Conservation (phyloP, 2,329 filamentous ascomycete genomes). For the Macroventuria anomochaeta region DNA sequence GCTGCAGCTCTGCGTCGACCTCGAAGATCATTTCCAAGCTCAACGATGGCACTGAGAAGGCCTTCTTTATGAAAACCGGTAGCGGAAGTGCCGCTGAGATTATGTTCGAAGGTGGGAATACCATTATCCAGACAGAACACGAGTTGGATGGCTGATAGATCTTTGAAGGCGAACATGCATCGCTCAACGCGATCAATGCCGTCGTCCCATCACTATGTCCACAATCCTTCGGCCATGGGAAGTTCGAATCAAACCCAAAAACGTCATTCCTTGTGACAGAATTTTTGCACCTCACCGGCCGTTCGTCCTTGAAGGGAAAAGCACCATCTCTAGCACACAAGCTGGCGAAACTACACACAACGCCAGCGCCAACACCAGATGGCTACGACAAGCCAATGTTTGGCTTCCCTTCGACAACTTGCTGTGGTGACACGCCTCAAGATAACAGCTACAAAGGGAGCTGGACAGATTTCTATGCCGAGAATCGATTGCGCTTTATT, state of each 20-base stretch:
- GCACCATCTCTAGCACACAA: slow-evolving; percentile 71
- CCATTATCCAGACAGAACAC: background rate
- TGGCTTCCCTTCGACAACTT: slow-evolving; percentile 84
- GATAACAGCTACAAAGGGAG: slow-evolving; percentile 74
- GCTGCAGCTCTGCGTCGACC: slow-evolving; percentile 68
- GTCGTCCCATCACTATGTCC: slow-evolving; percentile 79
- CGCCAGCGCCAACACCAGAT: slow-evolving; percentile 69
- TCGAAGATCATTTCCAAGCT: slow-evolving; percentile 62
- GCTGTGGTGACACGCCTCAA: slow-evolving; percentile 84
- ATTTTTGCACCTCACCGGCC: slow-evolving; percentile 68
- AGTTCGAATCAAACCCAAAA: slow-evolving; percentile 56
- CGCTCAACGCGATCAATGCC: slow-evolving; percentile 79
- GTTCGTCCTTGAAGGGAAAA: slow-evolving; percentile 32
- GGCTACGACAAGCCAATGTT: slow-evolving; percentile 69
- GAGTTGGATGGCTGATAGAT: slow-evolving; percentile 16
- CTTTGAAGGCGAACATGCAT: slow-evolving; percentile 75
- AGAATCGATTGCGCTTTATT: slow-evolving; percentile 74
- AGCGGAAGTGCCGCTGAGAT: slow-evolving; percentile 63
- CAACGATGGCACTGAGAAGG: slow-evolving; percentile 57
- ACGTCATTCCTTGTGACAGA: slow-evolving; percentile 72
- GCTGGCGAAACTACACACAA: slow-evolving; percentile 78
- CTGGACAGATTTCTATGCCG: slow-evolving; percentile 87
- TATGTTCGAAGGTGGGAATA: slow-evolving; percentile 70
- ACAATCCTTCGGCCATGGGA: slow-evolving; percentile 74
- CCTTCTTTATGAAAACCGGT: slow-evolving; percentile 77